Evolutionary conservation across 2,329 filamentous ascomycete genomes (phyloP), one percentile per base, ranked within the genome.

Genomic region (Colletotrichum paranaense): DNA sequence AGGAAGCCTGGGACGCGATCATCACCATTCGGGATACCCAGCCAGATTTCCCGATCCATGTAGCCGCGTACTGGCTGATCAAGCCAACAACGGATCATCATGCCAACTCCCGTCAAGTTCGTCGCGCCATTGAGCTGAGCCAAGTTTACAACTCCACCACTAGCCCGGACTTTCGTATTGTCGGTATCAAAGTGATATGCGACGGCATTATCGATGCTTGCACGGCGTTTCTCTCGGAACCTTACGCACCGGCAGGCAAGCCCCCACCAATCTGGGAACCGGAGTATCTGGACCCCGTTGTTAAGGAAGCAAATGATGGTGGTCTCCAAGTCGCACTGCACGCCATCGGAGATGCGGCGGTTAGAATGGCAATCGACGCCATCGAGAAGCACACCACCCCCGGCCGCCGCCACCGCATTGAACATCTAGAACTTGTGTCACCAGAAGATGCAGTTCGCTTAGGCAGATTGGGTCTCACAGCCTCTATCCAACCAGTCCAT

Each of bases 161-260:
- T 11, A 81, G 77, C 24, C 83, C 84, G 1, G 80, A 86, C 66
- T 77, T 85, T 68, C 87, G 88, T 22, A 79, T 93, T 9, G 87
- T 90, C 0, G 91, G 91, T 5, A 87, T 92, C 79, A 93, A 93
- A 78, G 80, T 92, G 26, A 91, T 93, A 52, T 89, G 88, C 76
- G 91, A 93, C 72, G 91, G 91, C 12, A 89, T 91, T 46, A 85
- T 93, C 49, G 91, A 93, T 75, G 89, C 88, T 0, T 93, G 91
- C 79, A 92, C 91, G 1, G 91, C 91, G 0, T 89, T 88, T 0
- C 80, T 93, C 2, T 83, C 84, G 1, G 86, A 91, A 77, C 90
- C 91, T 0, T 92, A 92, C 77, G 83, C 86, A 4, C 87, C 86
- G 74, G 85, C 83, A 1, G 78, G 82, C 6, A 81, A 84, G 12